phyloP scores from a whole-genome alignment of 306 rosid genomes.

The Citrullus colocynthis region DNA sequence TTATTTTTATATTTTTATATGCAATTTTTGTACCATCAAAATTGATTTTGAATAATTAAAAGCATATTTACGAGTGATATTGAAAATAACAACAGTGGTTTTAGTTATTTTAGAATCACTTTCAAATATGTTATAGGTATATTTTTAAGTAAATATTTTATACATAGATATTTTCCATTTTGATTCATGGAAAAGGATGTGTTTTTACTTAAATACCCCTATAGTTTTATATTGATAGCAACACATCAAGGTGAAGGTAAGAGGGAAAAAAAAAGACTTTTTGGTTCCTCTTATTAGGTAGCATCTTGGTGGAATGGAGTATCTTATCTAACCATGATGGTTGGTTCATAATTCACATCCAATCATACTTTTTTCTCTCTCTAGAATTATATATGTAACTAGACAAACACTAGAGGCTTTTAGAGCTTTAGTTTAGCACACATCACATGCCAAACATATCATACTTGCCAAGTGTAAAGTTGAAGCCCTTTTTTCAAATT shows the following conservation, averaged over 20 bases:
- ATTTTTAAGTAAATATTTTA: background rate
- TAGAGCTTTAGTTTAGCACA: background rate
- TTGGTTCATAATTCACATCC: slow-evolving; percentile 4
- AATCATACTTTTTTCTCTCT: background rate
- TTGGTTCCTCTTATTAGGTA: background rate
- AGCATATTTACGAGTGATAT: too few species aligned
- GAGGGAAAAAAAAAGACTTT: background rate
- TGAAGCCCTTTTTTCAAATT: background rate
- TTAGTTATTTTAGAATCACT: too few species aligned
- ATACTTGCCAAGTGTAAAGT: background rate
- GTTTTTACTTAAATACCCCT: background rate
- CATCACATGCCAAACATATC: background rate
- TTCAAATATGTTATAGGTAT: background rate
- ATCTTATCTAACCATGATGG: slow-evolving; percentile 4
- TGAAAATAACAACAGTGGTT: too few species aligned
- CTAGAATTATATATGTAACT: background rate
- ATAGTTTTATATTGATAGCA: background rate
- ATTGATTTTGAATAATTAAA: too few species aligned
- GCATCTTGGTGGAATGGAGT: background rate
- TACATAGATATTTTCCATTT: background rate
- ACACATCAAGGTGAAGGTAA: background rate
- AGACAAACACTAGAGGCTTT: background rate
- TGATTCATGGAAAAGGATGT: background rate
- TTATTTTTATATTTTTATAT: too few species aligned
- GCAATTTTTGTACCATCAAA: too few species aligned